Conservation (phyloP, 345 rosid species). For the Raphanus sativus region DNA sequence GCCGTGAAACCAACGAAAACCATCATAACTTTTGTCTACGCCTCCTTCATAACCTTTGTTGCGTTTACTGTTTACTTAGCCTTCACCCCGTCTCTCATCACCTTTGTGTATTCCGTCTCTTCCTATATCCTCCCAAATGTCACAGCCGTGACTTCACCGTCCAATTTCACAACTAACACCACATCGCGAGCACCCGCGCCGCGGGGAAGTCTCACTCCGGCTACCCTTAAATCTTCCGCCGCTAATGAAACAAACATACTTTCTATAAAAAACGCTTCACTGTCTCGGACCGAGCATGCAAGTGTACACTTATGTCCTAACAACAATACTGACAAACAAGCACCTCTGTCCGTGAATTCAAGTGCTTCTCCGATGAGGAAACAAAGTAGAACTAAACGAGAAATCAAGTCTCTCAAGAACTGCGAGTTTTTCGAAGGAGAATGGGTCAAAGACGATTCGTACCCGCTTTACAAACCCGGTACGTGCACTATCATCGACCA, state of each 20-base stretch:
- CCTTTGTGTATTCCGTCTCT: constrained; percentile 53
- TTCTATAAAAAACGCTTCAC: constrained; percentile 30
- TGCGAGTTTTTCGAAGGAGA: constrained; percentile 87
- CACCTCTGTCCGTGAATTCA: constrained; percentile 39
- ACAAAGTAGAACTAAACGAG: constrained; percentile 47
- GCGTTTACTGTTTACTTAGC: constrained; percentile 67
- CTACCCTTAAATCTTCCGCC: neutral
- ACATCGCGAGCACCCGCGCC: constrained; percentile 13
- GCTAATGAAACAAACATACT: constrained; percentile 16
- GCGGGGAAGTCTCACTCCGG: constrained; percentile 3
- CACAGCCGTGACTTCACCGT: constrained; percentile 17
- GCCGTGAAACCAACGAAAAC: constrained; percentile 54
- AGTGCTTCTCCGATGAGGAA: constrained; percentile 43
- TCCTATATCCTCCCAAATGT: constrained; percentile 47
- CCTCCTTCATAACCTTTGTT: constrained; percentile 61
- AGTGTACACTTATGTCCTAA: constrained; percentile 8
- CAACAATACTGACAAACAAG: constrained; percentile 25
- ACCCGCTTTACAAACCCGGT: constrained; percentile 90
- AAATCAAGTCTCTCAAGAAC: constrained; percentile 47
- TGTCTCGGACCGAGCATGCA: constrained; percentile 16
- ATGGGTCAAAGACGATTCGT: constrained; percentile 85
- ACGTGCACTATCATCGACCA: constrained; percentile 82
- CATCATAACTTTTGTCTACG: constrained; percentile 53
- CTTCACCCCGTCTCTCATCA: constrained; percentile 58
- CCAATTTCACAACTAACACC: constrained; percentile 1